A percentile compares a stretch with the other conserved stretches of the same genome.
phyloP scores from a whole-genome alignment of 177 flowering plant genomes.

The Vitis hybrid region DNA sequence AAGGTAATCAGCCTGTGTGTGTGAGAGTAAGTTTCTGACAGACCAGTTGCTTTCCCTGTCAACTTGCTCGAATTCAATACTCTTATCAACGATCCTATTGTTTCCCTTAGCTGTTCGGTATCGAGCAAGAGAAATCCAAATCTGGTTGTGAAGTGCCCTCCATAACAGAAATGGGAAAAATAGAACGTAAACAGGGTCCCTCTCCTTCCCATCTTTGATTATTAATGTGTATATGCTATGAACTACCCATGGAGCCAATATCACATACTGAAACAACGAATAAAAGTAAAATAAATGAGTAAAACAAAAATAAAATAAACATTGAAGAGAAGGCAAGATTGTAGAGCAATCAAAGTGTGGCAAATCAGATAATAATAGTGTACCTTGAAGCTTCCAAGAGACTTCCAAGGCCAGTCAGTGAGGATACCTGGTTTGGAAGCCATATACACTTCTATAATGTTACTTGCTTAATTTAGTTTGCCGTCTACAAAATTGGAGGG shows the following conservation, averaged over 20 bases:
- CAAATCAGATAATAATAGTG: background rate
- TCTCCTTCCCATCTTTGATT: constrained; percentile 18
- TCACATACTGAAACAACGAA: constrained; percentile 29
- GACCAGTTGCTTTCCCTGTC: constrained; percentile 28
- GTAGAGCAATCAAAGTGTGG: background rate
- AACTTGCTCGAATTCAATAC: constrained; percentile 37
- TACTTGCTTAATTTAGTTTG: too few species aligned
- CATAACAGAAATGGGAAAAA: constrained; percentile 26
- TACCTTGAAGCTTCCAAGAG: constrained; percentile 59
- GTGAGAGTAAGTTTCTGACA: too few species aligned
- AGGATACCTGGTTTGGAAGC: constrained; percentile 57
- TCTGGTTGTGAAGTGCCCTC: constrained; percentile 30
- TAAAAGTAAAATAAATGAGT: too few species aligned
- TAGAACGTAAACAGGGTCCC: constrained; percentile 23
- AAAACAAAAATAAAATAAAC: too few species aligned
- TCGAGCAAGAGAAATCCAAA: constrained; percentile 36
- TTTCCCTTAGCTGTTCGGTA: constrained; percentile 30
- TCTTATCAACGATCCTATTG: constrained; percentile 27
- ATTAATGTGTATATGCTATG: constrained; percentile 24
- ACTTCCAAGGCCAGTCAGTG: constrained; percentile 61
- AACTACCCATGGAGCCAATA: constrained; percentile 40
- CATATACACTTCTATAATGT: constrained; percentile 18
- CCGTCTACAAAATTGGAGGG: too few species aligned
- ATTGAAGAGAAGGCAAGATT: background rate
- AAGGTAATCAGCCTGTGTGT: too few species aligned